phyloP scores from a whole-genome alignment of 352 stramenopile genomes.

The Globisporangium cylindrosporum region DNA sequence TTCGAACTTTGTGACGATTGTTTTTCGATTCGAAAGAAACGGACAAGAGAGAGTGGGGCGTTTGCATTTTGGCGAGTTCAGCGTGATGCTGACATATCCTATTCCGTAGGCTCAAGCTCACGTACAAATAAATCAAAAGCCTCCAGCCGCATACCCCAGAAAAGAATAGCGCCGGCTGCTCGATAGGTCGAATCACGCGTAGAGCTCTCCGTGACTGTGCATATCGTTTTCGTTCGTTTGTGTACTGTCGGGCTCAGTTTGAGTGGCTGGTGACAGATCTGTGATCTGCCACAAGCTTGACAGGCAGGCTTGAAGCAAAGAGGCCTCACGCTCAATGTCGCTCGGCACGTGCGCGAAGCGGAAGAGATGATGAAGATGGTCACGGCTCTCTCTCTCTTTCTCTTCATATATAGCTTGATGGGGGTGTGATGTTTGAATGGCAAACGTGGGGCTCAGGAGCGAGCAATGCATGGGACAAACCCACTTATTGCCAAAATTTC shows the following conservation, averaged over 20 bases:
- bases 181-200: background rate
- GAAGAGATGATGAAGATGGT: background rate
- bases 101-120: background rate
- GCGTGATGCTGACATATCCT: background rate
- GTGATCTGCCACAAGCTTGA: background rate
- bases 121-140: background rate
- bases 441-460: background rate
- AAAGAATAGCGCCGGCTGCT: background rate
- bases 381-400: background rate
- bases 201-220: no score
- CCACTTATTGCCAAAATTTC: background rate
- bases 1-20: background rate
- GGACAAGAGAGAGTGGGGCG: background rate
- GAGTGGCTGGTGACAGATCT: background rate
- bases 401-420: background rate
- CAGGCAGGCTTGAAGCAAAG: background rate
- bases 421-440: background rate
- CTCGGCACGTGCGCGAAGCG: background rate
- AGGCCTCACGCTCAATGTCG: background rate
- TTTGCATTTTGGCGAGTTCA: background rate
- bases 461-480: background rate
- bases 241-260: background rate
- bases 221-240: background rate
- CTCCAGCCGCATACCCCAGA: no score
- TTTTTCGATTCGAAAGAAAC: constrained; percentile 3